Conservation (phyloP, 352 stramenopile species). For the Globisporangium carolinianum region DNA sequence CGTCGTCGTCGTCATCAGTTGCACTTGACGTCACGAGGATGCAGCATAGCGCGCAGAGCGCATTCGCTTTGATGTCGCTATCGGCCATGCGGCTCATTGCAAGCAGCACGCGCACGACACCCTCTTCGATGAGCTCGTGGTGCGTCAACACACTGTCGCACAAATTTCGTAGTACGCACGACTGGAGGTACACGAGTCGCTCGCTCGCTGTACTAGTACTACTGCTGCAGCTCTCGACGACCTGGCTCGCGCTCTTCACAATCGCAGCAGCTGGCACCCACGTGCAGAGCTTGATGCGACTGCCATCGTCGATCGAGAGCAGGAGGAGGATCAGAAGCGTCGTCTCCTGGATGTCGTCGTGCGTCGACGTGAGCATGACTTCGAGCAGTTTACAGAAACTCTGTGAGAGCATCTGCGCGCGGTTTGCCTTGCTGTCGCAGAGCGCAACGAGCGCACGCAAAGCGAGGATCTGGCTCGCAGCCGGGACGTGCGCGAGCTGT, state of each 20-base stretch:
- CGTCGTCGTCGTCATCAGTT: conserved; percentile 21
- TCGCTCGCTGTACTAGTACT: background rate
- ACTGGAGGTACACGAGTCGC: conserved; percentile 45
- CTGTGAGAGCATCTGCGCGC: conserved; percentile 37
- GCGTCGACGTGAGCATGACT: conserved; percentile 26
- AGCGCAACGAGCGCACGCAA: conserved; percentile 46
- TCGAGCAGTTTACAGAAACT: conserved; percentile 46
- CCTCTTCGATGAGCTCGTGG: conserved; percentile 62
- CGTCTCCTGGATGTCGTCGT: conserved; percentile 46
- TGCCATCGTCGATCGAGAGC: conserved; percentile 57
- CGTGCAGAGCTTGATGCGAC: conserved; percentile 60
- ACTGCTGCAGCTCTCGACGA: conserved; percentile 17
- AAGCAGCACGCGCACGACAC: conserved; percentile 41
- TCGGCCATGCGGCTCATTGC: conserved; percentile 48
- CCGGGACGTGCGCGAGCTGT: conserved; percentile 34
- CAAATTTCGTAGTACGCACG: conserved; percentile 65
- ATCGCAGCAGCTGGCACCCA: conserved; percentile 48
- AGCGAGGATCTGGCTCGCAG: conserved; percentile 32
- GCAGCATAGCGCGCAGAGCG: conserved; percentile 58
- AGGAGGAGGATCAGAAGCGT: conserved; percentile 43
- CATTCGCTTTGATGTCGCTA: conserved; percentile 51
- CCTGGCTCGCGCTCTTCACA: conserved; percentile 20
- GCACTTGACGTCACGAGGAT: conserved; percentile 49
- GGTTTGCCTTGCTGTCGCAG: conserved; percentile 41
- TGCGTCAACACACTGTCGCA: conserved; percentile 69